Conservation (phyloP, 2,329 filamentous ascomycete species). For the Didymella pomorum region DNA sequence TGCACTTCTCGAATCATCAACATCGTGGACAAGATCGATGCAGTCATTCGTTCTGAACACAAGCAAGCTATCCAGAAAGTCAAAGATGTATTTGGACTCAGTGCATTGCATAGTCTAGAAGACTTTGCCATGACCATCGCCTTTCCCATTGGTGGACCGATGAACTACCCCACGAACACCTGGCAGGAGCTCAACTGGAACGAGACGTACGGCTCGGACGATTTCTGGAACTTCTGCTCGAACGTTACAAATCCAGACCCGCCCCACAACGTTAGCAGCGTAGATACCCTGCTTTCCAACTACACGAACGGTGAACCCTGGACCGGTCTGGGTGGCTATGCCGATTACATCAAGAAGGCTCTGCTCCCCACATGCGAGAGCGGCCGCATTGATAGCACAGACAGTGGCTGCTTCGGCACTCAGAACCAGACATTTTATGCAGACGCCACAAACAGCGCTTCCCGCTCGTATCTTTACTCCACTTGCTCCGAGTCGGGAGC, state of each 20-base stretch:
- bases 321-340: conserved; percentile 61
- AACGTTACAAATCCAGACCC: conserved; percentile 60
- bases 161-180: conserved; percentile 60
- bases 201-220: conserved; percentile 51
- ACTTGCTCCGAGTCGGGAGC: conserved; percentile 60
- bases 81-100: conserved; percentile 59
- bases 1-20: conserved; percentile 59
- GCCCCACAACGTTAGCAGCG: conserved; percentile 53
- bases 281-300: conserved; percentile 58
- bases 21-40: conserved; percentile 61
- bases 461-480: conserved; percentile 60
- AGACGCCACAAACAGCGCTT: conserved; percentile 51
- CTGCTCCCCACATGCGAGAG: conserved; percentile 55
- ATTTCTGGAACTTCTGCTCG: conserved; percentile 63
- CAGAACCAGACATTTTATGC: conserved; percentile 56
- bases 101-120: conserved; percentile 54
- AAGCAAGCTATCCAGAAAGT: conserved; percentile 55
- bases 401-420: conserved; percentile 56
- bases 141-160: conserved; percentile 57
- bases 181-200: conserved; percentile 65
- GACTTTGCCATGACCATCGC: conserved; percentile 61
- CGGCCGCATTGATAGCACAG: conserved; percentile 54
- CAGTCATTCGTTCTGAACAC: conserved; percentile 55
- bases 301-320: conserved; percentile 61
- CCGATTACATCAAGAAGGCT: conserved; percentile 59